A percentile compares a stretch with the other conserved stretches of the same genome.
Conservation (phyloP, 2,329 filamentous ascomycete genomes). For the Neobulgaria alba region DNA sequence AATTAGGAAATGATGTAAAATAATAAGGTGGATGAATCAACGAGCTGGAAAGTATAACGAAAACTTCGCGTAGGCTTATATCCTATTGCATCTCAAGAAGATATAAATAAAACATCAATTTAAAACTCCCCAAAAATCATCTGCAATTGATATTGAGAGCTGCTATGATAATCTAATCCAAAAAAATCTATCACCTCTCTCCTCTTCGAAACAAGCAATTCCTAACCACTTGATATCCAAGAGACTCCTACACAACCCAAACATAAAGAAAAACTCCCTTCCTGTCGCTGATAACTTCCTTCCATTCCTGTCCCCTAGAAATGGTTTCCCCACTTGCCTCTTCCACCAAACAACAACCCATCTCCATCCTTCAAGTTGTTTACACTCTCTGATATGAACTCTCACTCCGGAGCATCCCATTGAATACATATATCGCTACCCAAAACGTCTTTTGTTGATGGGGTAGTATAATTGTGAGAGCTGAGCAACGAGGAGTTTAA, state of each 20-base stretch:
- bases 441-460: no score
- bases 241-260: background rate
- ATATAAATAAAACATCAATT: no score
- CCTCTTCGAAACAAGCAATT: background rate
- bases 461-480: background rate
- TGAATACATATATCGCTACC: no score
- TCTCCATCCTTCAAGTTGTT: background rate
- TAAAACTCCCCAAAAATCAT: no score
- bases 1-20: no score
- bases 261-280: background rate
- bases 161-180: no score
- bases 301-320: background rate
- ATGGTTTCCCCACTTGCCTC: no score
- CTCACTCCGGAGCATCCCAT: background rate
- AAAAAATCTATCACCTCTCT: background rate
- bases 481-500: slow-evolving; percentile 25
- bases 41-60: no score
- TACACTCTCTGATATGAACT: background rate
- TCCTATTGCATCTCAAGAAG: no score
- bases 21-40: no score
- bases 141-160: no score
- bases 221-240: background rate
- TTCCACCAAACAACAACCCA: background rate
- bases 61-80: no score
- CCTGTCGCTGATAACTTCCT: background rate